Evolutionary conservation across 768 basidiomycete genomes (phyloP).

Genomic region (Amylocystis lapponica): DNA sequence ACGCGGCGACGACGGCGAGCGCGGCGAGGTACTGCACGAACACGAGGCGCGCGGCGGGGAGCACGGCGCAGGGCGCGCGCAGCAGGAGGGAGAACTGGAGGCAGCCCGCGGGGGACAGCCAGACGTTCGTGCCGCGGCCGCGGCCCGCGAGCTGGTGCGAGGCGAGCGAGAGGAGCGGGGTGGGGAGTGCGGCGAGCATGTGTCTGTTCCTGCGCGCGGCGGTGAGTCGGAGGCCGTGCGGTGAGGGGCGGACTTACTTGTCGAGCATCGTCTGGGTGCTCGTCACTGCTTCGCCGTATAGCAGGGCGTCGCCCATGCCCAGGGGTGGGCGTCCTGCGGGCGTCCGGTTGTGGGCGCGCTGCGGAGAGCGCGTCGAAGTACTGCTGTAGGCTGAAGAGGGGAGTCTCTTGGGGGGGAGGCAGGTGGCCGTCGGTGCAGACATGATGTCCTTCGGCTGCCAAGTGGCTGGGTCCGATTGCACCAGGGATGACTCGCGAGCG

Average conservation of each 20-base stretch:
- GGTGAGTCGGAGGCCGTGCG: slow-evolving; percentile 1
- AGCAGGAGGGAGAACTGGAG: slow-evolving; percentile 78
- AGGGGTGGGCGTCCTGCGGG: slow-evolving; percentile 22
- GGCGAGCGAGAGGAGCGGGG: slow-evolving; percentile 78
- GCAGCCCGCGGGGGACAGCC: slow-evolving; percentile 90
- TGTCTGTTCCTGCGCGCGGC: slow-evolving; percentile 70
- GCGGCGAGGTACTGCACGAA: slow-evolving; percentile 93
- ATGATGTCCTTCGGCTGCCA: slow-evolving; percentile 52
- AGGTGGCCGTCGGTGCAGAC: slow-evolving; percentile 42
- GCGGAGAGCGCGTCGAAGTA: slow-evolving; percentile 53
- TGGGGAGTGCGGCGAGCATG: slow-evolving; percentile 61
- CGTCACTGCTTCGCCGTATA: slow-evolving; percentile 88
- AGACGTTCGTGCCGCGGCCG: slow-evolving; percentile 83
- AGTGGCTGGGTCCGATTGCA: slow-evolving; percentile 24
- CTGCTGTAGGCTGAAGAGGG: slow-evolving; percentile 60
- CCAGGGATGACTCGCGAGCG: slow-evolving; percentile 11
- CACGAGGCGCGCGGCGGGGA: slow-evolving; percentile 67
- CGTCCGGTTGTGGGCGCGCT: slow-evolving; percentile 24
- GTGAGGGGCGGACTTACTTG: slow-evolving; percentile 48
- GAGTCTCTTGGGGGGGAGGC: slow-evolving; percentile 50
- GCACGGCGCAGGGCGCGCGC: slow-evolving; percentile 43
- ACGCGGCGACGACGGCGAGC: slow-evolving; percentile 84
- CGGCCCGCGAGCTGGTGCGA: slow-evolving; percentile 84
- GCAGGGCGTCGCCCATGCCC: slow-evolving; percentile 69
- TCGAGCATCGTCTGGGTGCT: slow-evolving; percentile 95